Percentiles rank a stretch among this genome's conserved stretches.
Evolutionary conservation across 768 basidiomycete species (phyloP).

Genomic region (Gautieria morchelliformis): DNA sequence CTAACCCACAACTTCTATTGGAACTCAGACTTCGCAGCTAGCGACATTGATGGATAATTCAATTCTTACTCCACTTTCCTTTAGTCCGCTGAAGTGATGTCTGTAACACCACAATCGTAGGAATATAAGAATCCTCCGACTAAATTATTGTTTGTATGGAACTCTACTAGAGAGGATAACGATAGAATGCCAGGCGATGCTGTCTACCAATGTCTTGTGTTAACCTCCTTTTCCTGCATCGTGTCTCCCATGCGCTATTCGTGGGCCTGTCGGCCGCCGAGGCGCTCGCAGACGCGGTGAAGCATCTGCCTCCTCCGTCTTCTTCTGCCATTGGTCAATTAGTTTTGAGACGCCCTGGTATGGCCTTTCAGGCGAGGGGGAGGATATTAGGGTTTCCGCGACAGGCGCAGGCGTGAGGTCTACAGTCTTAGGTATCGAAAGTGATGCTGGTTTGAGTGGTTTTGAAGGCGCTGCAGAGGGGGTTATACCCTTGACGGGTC

Average conservation of each 20-base stretch:
- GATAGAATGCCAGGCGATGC: not conserved
- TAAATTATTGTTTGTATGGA: not conserved
- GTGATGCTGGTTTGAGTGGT: not conserved
- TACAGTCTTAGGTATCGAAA: not conserved
- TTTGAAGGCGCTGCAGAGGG: not conserved
- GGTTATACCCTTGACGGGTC: not conserved
- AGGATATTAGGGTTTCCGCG: conserved; percentile 10
- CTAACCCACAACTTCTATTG: conserved; percentile 1
- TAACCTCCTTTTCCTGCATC: not conserved
- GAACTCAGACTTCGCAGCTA: conserved; percentile 75
- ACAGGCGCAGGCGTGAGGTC: not conserved
- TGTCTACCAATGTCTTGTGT: not conserved
- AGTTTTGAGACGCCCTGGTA: conserved; percentile 78
- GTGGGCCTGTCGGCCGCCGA: not conserved
- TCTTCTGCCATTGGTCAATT: conserved; percentile 84
- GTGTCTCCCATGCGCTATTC: not conserved
- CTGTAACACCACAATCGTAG: not conserved
- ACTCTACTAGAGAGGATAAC: not conserved
- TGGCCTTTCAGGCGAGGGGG: conserved; percentile 66
- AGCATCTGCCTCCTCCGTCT: conserved; percentile 50
- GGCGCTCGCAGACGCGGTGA: not conserved
- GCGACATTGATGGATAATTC: conserved; percentile 80
- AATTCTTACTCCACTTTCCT: conserved; percentile 70
- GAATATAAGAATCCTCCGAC: not conserved
- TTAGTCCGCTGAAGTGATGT: conserved; percentile 72